Evolutionary conservation across 352 stramenopile species (phyloP).

Genomic region (Phytopythium ostracodes): DNA sequence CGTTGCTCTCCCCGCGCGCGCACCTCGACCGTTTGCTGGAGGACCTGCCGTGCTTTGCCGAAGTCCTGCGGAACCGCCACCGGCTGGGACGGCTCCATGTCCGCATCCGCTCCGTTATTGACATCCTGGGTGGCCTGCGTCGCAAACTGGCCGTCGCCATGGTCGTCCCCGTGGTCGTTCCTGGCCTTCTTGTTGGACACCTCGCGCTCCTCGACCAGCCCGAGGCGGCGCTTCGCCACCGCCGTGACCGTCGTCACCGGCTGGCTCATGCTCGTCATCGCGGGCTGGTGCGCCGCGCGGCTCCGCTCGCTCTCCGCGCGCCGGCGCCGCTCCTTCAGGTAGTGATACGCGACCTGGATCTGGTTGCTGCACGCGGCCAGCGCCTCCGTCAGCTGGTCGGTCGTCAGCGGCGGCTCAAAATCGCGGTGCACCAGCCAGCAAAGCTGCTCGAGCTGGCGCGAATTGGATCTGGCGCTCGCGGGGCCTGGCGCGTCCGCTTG

Average conservation of each 20-base stretch:
- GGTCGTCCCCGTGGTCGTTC: slow-evolving; percentile 11
- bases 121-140: slow-evolving; percentile 10
- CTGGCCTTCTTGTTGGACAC: slow-evolving; percentile 27
- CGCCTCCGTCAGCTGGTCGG: slow-evolving; percentile 41
- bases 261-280: slow-evolving; percentile 4
- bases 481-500: background rate
- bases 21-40: slow-evolving; percentile 28
- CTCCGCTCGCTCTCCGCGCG: slow-evolving; percentile 2
- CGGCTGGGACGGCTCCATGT: background rate
- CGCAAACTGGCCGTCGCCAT: background rate
- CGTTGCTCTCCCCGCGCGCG: slow-evolving; percentile 12
- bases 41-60: slow-evolving; percentile 12
- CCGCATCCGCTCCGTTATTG: background rate
- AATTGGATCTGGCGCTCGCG: background rate
- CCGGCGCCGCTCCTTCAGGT: slow-evolving; percentile 36
- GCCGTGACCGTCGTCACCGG: slow-evolving; percentile 10
- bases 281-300: background rate
- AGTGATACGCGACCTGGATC: slow-evolving; percentile 43
- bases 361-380: slow-evolving; percentile 39
- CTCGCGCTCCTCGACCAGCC: slow-evolving; percentile 10
- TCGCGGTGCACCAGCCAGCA: slow-evolving; percentile 60
- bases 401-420: slow-evolving; percentile 41
- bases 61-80: background rate
- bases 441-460: slow-evolving; percentile 35
- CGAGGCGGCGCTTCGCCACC: slow-evolving; percentile 26